A percentile compares a stretch with the other conserved stretches of the same genome.
phyloP scores from a whole-genome alignment of 106 monocot genomes.

The Acorus calamus region DNA sequence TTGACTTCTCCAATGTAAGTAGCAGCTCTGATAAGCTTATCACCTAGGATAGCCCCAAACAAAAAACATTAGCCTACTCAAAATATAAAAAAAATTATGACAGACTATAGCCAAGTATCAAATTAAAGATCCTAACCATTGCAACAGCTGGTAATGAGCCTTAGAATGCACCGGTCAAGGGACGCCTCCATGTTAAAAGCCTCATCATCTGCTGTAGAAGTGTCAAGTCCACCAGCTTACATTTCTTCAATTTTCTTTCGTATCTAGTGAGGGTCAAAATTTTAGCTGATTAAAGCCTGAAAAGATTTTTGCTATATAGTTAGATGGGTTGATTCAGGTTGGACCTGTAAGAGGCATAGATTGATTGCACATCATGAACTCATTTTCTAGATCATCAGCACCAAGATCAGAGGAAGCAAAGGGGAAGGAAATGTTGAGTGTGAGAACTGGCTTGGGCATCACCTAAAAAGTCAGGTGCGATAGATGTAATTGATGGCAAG shows the following conservation, averaged over 20 bases:
- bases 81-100: neutral
- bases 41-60: constrained; percentile 36
- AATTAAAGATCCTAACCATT: constrained; percentile 36
- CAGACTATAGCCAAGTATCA: neutral
- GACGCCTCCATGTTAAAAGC: constrained; percentile 65
- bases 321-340: neutral
- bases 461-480: too few relatives aligned
- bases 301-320: neutral
- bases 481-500: too few relatives aligned
- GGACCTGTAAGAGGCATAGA: constrained; percentile 66
- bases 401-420: constrained; percentile 90
- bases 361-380: constrained; percentile 68
- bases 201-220: constrained; percentile 51
- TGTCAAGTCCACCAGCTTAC: constrained; percentile 40
- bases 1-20: constrained; percentile 73
- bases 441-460: constrained; percentile 49
- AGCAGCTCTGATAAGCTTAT: constrained; percentile 82
- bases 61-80: neutral
- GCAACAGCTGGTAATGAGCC: constrained; percentile 90
- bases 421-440: constrained; percentile 56
- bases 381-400: constrained; percentile 75
- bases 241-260: constrained; percentile 60
- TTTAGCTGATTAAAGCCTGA: neutral
- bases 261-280: constrained; percentile 29
- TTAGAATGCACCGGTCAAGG: constrained; percentile 77